These are phyloP conservation scores for Cladosporium sphaerospermum DNA, from an alignment of 2,329 filamentous ascomycete genomes.

Conservation along the genomic window DNA sequence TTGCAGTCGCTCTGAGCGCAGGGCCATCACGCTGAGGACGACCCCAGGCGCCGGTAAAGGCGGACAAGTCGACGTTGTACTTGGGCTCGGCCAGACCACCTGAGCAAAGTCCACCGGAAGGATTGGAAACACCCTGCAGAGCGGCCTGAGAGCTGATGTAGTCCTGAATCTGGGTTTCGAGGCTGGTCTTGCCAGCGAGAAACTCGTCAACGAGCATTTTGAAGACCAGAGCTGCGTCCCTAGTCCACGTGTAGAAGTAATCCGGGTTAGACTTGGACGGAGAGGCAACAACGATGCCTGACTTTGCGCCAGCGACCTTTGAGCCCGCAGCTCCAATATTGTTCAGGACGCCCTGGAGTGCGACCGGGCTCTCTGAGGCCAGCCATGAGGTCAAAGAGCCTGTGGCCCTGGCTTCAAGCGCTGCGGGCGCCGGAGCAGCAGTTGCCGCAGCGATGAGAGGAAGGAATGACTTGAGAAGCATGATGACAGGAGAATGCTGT, in stretches of 20 bases:
- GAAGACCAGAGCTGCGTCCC: constrained; percentile 65
- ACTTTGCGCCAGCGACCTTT: constrained; percentile 41
- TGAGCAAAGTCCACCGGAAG: constrained; percentile 52
- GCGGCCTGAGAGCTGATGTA: constrained; percentile 63
- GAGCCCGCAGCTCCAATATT: constrained; percentile 48
- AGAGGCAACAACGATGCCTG: constrained; percentile 51
- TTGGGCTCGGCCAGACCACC: constrained; percentile 66
- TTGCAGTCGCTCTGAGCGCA: constrained; percentile 65
- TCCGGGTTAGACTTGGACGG: constrained; percentile 49
- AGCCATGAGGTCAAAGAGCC: constrained; percentile 31
- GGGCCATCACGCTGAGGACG: constrained; percentile 76
- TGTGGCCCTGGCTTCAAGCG: constrained; percentile 15
- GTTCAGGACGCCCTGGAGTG: constrained; percentile 47
- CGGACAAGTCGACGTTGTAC: constrained; percentile 57
- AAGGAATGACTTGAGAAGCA: constrained; percentile 5
- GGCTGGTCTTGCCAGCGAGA: constrained; percentile 47
- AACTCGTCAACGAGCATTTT: constrained; percentile 65
- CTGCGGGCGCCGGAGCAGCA: constrained; percentile 12
- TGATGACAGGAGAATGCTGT: background rate
- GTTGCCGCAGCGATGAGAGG: constrained; percentile 5
- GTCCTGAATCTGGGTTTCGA: constrained; percentile 59
- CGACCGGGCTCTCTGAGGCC: constrained; percentile 40
- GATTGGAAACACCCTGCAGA: constrained; percentile 63
- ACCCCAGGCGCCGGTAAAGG: constrained; percentile 55
- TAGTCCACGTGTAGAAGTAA: constrained; percentile 73